These are phyloP conservation scores for Hanseniaspora guilliermondii DNA, from an alignment of 805 yeast genomes.

Conservation along the genomic window DNA sequence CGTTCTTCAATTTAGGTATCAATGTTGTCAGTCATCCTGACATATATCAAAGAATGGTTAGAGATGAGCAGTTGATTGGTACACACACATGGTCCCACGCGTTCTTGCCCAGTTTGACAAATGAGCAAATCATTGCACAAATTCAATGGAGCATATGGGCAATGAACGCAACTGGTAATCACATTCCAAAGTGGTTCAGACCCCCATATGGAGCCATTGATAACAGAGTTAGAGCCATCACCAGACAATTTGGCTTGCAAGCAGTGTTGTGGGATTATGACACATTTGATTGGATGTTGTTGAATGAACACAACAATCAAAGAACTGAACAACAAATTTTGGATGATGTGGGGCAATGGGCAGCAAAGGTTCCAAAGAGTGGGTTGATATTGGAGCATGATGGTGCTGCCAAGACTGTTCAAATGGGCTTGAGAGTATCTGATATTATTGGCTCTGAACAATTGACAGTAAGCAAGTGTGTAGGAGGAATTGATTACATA, in stretches of 20 bases:
- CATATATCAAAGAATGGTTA: conserved; percentile 43
- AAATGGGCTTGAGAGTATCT: conserved; percentile 50
- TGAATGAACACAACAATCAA: conserved; percentile 29
- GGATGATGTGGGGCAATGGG: conserved; percentile 46
- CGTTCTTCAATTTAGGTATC: conserved; percentile 77
- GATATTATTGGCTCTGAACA: conserved; percentile 49
- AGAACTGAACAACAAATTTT: conserved; percentile 43
- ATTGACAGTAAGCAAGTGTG: conserved; percentile 68
- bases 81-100: conserved; percentile 91
- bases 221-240: conserved; percentile 66
- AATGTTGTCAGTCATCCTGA: conserved; percentile 71
- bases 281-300: conserved; percentile 79
- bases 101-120: conserved; percentile 62
- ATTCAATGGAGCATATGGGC: conserved; percentile 96
- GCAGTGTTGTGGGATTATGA: conserved; percentile 87
- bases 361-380: conserved; percentile 20
- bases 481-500: conserved; percentile 52
- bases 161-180: conserved; percentile 83
- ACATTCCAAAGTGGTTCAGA: conserved; percentile 82
- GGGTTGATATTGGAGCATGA: conserved; percentile 76
- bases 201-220: conserved; percentile 97
- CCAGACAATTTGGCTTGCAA: conserved; percentile 75
- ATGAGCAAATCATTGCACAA: conserved; percentile 78
- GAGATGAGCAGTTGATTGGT: conserved; percentile 66
- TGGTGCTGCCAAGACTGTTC: conserved; percentile 51